Percentiles rank a stretch among this genome's conserved stretches.
These are phyloP conservation scores for Liriodendron chinense DNA, from an alignment of 164 flowering plant species.

Conservation along the genomic window DNA sequence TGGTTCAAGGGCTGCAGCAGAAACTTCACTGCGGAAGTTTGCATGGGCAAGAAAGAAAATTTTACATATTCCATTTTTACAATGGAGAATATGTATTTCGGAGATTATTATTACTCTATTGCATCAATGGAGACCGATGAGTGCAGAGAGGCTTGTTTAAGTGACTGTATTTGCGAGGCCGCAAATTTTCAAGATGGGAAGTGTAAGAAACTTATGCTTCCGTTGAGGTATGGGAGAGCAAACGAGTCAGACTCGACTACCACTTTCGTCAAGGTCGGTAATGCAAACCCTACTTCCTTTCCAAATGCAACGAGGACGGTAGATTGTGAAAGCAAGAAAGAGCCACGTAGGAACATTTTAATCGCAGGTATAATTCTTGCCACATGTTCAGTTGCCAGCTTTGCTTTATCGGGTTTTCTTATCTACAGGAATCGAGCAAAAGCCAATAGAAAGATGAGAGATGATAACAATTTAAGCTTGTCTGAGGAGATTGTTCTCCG, in stretches of 20 bases:
- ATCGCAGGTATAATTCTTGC: slow-evolving; percentile 9
- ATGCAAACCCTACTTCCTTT: no score
- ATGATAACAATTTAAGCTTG: not conserved
- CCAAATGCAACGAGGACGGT: no score
- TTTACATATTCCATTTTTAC: not conserved
- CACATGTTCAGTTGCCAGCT: not conserved
- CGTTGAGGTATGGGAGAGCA: slow-evolving; percentile 24
- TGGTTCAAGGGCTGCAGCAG: slow-evolving; percentile 27
- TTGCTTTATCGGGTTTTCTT: slow-evolving; percentile 8
- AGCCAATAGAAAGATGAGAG: slow-evolving; percentile 4
- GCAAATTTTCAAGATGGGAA: slow-evolving; percentile 6
- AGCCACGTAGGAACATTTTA: not conserved
- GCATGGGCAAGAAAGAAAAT: slow-evolving; percentile 11
- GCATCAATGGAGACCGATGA: slow-evolving; percentile 17
- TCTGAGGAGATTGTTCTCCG: slow-evolving; percentile 7
- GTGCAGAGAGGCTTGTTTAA: slow-evolving; percentile 33
- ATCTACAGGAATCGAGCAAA: not conserved
- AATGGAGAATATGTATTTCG: slow-evolving; percentile 25
- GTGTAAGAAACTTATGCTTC: slow-evolving; percentile 28
- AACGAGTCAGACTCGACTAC: not conserved
- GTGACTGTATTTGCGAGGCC: slow-evolving; percentile 37
- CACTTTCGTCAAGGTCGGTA: not conserved
- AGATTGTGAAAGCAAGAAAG: not conserved
- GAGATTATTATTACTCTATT: slow-evolving; percentile 7
- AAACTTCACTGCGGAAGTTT: slow-evolving; percentile 12